Evolutionary conservation across 2,329 filamentous ascomycete genomes (phyloP).

Genomic region (Penicillium sclerotiorum): DNA sequence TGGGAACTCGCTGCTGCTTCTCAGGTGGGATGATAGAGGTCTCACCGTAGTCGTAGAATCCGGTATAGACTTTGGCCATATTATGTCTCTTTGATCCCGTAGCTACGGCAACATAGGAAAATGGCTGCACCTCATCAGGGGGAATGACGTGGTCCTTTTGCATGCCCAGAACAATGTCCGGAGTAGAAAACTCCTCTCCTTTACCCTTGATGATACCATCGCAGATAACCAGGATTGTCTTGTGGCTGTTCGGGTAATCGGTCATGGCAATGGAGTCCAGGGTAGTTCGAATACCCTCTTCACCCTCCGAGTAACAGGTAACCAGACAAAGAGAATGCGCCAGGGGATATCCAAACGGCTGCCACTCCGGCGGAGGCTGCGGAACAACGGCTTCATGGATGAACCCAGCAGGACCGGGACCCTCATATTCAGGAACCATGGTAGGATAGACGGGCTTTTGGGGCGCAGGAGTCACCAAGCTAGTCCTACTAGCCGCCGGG

Average conservation of each 20-base stretch:
- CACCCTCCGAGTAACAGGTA: slow-evolving; percentile 95
- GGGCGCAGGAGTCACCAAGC: slow-evolving; percentile 61
- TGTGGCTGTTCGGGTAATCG: slow-evolving; percentile 99
- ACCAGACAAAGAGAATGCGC: slow-evolving; percentile 93
- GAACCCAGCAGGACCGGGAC: slow-evolving; percentile 84
- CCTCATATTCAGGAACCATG: slow-evolving; percentile 64
- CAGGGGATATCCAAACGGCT: slow-evolving; percentile 93
- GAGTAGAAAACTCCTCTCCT: slow-evolving; percentile 82
- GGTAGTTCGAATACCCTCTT: slow-evolving; percentile 87
- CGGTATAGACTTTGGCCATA: slow-evolving; percentile 98
- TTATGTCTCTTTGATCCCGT: slow-evolving; percentile 97
- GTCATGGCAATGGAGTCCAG: slow-evolving; percentile 96
- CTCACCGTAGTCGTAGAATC: slow-evolving; percentile 94
- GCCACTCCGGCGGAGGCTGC: slow-evolving; percentile 94
- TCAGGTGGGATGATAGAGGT: slow-evolving; percentile 77
- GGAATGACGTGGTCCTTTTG: slow-evolving; percentile 85
- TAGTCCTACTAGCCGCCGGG: slow-evolving; percentile 50
- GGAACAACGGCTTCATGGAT: slow-evolving; percentile 95
- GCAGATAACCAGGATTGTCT: slow-evolving; percentile 92
- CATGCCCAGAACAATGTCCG: slow-evolving; percentile 88
- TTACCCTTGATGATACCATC: slow-evolving; percentile 97
- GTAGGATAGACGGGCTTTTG: slow-evolving; percentile 57
- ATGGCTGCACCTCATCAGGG: slow-evolving; percentile 80
- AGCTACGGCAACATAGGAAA: slow-evolving; percentile 95
- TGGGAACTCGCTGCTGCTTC: slow-evolving; percentile 94